Percentiles rank a stretch among this genome's conserved stretches.
phyloP scores from a whole-genome alignment of 2,329 filamentous ascomycete genomes.

The Ceratocystiopsis brevicomis region DNA sequence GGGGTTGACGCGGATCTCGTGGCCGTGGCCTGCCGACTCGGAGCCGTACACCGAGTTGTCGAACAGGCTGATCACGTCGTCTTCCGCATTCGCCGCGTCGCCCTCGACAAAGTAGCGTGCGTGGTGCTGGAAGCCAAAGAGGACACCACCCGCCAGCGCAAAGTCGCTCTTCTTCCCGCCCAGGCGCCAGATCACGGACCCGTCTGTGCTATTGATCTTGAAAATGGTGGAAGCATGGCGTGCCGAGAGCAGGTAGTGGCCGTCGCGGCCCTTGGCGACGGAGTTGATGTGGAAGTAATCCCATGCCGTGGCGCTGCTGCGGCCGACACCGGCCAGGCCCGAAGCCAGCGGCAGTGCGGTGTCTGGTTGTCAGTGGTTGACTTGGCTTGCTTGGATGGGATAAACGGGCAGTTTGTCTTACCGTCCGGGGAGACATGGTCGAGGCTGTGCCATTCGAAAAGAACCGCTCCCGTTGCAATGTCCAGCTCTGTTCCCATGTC shows the following conservation, averaged over 20 bases:
- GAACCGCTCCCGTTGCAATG: conserved; percentile 31
- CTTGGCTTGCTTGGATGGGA: no score
- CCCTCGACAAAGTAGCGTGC: conserved; percentile 22
- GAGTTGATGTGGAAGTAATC: conserved; percentile 34
- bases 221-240: conserved; percentile 22
- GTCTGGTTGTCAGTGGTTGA: background rate
- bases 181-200: conserved; percentile 26
- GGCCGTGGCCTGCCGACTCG: conserved; percentile 14
- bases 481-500: conserved; percentile 19
- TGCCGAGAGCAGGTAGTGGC: conserved; percentile 27
- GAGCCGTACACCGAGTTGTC: conserved; percentile 30
- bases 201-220: conserved; percentile 23
- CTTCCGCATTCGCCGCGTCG: conserved; percentile 10
- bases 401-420: conserved; percentile 11
- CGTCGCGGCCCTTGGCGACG: conserved; percentile 24
- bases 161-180: conserved; percentile 26
- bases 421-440: conserved; percentile 34
- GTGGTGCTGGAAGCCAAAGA: conserved; percentile 28
- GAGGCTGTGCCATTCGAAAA: conserved; percentile 40
- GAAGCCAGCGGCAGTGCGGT: conserved; percentile 22
- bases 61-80: conserved; percentile 27
- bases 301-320: conserved; percentile 17
- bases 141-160: conserved; percentile 11
- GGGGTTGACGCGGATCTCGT: conserved; percentile 10
- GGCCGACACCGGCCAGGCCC: conserved; percentile 18